These are phyloP conservation scores for Aspergillus mulundensis DNA, from an alignment of 495 filamentous ascomycete species.

Conservation along the genomic window DNA sequence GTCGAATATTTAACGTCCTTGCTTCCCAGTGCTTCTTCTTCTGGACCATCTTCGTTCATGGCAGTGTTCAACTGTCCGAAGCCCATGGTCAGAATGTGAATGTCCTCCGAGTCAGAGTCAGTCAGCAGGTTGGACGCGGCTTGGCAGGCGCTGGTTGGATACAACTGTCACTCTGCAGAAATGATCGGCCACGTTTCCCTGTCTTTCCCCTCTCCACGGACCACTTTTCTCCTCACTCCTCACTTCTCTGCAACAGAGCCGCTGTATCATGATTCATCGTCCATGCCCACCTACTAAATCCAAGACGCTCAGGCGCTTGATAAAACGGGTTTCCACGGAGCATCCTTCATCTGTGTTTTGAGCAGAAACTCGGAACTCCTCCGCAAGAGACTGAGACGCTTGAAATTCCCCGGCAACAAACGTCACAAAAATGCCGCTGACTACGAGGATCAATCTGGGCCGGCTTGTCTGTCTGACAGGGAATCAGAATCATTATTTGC, in stretches of 20 bases:
- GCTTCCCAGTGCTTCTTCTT: too few relatives aligned
- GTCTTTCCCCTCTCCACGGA: constrained; percentile 7
- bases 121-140: constrained; percentile 9
- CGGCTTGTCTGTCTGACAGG: constrained; percentile 3
- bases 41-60: too few relatives aligned
- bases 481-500: background rate
- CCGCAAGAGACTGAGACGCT: too few relatives aligned
- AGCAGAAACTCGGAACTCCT: background rate
- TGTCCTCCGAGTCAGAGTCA: background rate
- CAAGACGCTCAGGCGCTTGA: background rate
- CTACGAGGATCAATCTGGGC: background rate
- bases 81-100: background rate
- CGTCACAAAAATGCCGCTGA: background rate
- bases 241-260: constrained; percentile 2
- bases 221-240: background rate
- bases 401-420: background rate
- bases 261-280: background rate
- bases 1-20: background rate
- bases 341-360: background rate
- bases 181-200: constrained; percentile 23
- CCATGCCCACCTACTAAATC: background rate
- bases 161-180: constrained; percentile 18
- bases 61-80: background rate
- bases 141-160: constrained; percentile 12
- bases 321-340: background rate